Evolutionary conservation across 2,329 filamentous ascomycete genomes (phyloP), one percentile per base, ranked within the genome.

Genomic region (Hymenoscyphus occultus): DNA sequence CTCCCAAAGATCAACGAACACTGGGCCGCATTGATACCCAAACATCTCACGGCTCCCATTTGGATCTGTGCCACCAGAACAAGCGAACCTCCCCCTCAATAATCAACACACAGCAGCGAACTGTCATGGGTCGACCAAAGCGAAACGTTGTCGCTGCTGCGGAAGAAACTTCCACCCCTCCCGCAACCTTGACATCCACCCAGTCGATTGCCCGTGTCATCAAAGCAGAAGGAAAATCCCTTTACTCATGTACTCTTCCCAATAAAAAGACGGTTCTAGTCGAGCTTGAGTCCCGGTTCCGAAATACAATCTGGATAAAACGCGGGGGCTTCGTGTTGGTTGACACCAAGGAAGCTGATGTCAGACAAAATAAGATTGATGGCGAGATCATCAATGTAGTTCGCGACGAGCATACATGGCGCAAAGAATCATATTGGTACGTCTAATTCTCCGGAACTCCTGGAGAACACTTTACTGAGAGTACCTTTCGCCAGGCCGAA

Each of bases 371-470:
- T 72, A 93, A 92, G 76, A 85, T 96, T 13, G 84, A 86, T 61
- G 95, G 94, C 14, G 92, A 97, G 77, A 97, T 99, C 72, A 83
- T 96, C 71, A 97, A 97, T 74, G 87, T 98, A 42, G 93, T 98
- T 45, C 84, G 92, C 45, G 92, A 97, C 74, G 93, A 97, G 80
- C 96, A 92, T 79, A 83, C 83, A 56, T 99, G 95, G 95, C 86
- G 93, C 74, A 97, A 96, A 79, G 88, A 90, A 80, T 73, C 82
- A 10, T 99, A 94, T 76, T 98, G 95, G 95, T 94, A 65, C 63
- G 64, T 22, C 39, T 51, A 5, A 19, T 14, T 58, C 32, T 32
- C 22, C 13, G 22, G 16, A 40, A 51, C 40, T 32, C 28, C 13
- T 5, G 39, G 32, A 28, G 42, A 13, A 61, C 39, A 9, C 13